Evolutionary conservation across 2,329 filamentous ascomycete species (phyloP).

Genomic region (Hymenoscyphus infarciens): DNA sequence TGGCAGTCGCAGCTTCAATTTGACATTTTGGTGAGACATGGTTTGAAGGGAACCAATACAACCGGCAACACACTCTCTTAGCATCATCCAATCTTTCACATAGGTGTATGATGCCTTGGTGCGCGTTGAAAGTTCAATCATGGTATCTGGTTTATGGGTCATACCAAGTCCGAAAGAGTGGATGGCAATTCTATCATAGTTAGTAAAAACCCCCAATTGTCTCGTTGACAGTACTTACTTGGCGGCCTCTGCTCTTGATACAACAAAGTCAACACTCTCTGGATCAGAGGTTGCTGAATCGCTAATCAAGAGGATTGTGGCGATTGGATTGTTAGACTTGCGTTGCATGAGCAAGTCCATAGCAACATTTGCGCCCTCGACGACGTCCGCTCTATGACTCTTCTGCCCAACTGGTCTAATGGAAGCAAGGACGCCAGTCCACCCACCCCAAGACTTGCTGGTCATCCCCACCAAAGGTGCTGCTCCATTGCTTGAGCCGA

Average conservation of each 20-base stretch:
- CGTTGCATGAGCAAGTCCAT: slow-evolving; percentile 99
- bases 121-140: slow-evolving; percentile 93
- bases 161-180: slow-evolving; percentile 95
- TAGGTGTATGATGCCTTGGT: slow-evolving; percentile 98
- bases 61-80: slow-evolving; percentile 90
- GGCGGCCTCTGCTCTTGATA: slow-evolving; percentile 91
- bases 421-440: slow-evolving; percentile 79
- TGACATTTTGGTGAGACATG: slow-evolving; percentile 96
- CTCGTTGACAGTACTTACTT: slow-evolving; percentile 59
- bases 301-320: slow-evolving; percentile 93
- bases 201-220: slow-evolving; percentile 26
- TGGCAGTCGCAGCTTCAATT: slow-evolving; percentile 87
- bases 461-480: slow-evolving; percentile 98
- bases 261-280: slow-evolving; percentile 96
- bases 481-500: slow-evolving; percentile 89
- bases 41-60: slow-evolving; percentile 90
- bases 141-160: slow-evolving; percentile 97
- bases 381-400: slow-evolving; percentile 91
- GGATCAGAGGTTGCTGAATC: slow-evolving; percentile 92
- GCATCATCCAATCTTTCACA: slow-evolving; percentile 99
- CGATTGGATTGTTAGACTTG: slow-evolving; percentile 91
- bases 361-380: slow-evolving; percentile 94
- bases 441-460: slow-evolving; percentile 88
- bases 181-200: slow-evolving; percentile 68
- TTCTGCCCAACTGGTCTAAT: slow-evolving; percentile 95